Evolutionary conservation across 345 rosid genomes (phyloP).

Genomic region (Syzygium jambos): DNA sequence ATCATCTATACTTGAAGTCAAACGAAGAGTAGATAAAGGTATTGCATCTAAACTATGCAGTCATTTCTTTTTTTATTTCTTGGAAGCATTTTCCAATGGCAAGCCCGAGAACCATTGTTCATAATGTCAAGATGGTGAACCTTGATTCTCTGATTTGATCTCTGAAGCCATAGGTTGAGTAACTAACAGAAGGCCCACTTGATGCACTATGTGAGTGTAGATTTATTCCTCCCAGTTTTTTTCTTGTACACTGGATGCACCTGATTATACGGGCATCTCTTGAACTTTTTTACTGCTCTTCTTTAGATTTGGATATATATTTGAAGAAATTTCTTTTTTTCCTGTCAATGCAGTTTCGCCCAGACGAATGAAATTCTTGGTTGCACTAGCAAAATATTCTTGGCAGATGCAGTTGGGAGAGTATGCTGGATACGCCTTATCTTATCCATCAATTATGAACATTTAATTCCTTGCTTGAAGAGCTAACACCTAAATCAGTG

Average conservation of each 20-base stretch:
- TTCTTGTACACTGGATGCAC: not conserved
- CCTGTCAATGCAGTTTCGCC: not conserved
- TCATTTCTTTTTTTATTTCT: not conserved
- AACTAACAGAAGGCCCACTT: not conserved
- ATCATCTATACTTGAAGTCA: conserved; percentile 30
- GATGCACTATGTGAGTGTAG: not conserved
- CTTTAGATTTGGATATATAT: not conserved
- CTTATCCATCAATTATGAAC: not conserved
- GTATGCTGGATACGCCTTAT: not conserved
- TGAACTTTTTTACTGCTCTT: not conserved
- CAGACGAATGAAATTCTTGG: not conserved
- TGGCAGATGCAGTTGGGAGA: not conserved
- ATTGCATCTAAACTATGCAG: not conserved
- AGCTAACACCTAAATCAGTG: not conserved
- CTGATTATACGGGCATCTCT: not conserved
- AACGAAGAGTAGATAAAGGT: not conserved
- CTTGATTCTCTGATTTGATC: not conserved
- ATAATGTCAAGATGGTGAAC: not conserved
- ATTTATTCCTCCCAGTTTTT: not conserved
- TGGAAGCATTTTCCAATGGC: not conserved
- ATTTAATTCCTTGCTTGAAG: not conserved
- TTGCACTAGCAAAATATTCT: not conserved
- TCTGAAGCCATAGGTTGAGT: not conserved
- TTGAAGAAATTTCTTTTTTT: not conserved
- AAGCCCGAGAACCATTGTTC: not conserved